A percentile compares a stretch with the other conserved stretches of the same genome.
Evolutionary conservation across 2,329 filamentous ascomycete genomes (phyloP).

Genomic region (Talaromyces sp.): DNA sequence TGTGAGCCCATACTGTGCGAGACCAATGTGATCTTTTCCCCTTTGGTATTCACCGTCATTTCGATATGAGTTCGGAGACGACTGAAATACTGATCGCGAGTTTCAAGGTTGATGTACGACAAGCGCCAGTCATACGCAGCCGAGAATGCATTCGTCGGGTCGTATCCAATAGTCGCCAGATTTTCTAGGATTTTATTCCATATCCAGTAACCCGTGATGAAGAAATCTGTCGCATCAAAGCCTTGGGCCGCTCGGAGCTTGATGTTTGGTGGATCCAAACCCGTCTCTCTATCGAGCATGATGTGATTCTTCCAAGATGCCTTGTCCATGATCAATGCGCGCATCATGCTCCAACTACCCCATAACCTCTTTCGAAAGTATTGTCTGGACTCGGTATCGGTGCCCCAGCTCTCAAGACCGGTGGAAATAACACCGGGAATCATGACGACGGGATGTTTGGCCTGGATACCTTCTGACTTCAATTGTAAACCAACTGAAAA

Average conservation of each 20-base stretch:
- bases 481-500: constrained; percentile 88
- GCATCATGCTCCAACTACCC: constrained; percentile 99
- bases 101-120: constrained; percentile 84
- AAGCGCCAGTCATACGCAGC: constrained; percentile 87
- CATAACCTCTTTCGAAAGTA: constrained; percentile 94
- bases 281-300: constrained; percentile 90
- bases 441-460: constrained; percentile 90
- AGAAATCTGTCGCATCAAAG: constrained; percentile 94
- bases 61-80: constrained; percentile 88
- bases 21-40: constrained; percentile 77
- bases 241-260: constrained; percentile 92
- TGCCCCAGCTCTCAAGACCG: constrained; percentile 94
- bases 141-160: constrained; percentile 70
- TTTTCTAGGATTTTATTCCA: constrained; percentile 99
- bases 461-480: constrained; percentile 72
- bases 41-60: constrained; percentile 67
- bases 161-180: constrained; percentile 90
- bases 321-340: constrained; percentile 87
- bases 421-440: constrained; percentile 97
- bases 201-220: constrained; percentile 85
- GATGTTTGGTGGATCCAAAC: constrained; percentile 82
- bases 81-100: constrained; percentile 90
- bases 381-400: constrained; percentile 73
- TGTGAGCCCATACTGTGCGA: constrained; percentile 98
- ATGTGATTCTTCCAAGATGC: constrained; percentile 93